These are phyloP conservation scores for Umbelopsis sp. DNA, from an alignment of 192 early-diverging fungal genomes.

Conservation along the genomic window DNA sequence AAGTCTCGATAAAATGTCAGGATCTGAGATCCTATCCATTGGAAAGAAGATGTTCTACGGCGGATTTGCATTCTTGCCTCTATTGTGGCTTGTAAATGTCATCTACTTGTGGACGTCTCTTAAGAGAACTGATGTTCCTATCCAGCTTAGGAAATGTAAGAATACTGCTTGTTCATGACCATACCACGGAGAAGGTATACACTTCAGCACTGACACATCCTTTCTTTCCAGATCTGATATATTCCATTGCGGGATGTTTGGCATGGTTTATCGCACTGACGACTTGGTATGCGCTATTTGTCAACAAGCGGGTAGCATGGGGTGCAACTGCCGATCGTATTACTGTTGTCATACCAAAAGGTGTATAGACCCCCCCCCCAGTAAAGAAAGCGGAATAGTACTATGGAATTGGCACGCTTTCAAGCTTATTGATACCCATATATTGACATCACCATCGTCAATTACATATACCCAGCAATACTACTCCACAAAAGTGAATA, in stretches of 20 bases:
- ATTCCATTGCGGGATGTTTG: conserved; percentile 41
- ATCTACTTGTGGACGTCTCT: conserved; percentile 64
- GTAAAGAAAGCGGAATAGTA: neutral
- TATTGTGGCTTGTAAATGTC: conserved; percentile 74
- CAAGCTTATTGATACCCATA: too few species aligned
- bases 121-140: conserved; percentile 49
- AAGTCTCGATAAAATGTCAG: conserved; percentile 47
- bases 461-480: too few species aligned
- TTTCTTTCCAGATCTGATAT: neutral
- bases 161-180: neutral
- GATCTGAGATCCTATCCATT: conserved; percentile 57
- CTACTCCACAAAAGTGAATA: too few species aligned
- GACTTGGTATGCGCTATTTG: conserved; percentile 63
- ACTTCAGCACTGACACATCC: neutral
- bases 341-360: conserved; percentile 55
- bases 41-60: conserved; percentile 63
- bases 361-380: conserved; percentile 36
- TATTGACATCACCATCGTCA: too few species aligned
- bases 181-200: neutral
- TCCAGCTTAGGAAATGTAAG: conserved; percentile 59
- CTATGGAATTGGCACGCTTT: neutral
- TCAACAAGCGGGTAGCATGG: conserved; percentile 61
- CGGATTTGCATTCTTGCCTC: conserved; percentile 57
- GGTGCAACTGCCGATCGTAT: conserved; percentile 56
- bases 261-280: conserved; percentile 51